Evolutionary conservation across 2,329 filamentous ascomycete species (phyloP), one percentile per base, ranked within the genome.

Genomic region (Alternaria sp.): DNA sequence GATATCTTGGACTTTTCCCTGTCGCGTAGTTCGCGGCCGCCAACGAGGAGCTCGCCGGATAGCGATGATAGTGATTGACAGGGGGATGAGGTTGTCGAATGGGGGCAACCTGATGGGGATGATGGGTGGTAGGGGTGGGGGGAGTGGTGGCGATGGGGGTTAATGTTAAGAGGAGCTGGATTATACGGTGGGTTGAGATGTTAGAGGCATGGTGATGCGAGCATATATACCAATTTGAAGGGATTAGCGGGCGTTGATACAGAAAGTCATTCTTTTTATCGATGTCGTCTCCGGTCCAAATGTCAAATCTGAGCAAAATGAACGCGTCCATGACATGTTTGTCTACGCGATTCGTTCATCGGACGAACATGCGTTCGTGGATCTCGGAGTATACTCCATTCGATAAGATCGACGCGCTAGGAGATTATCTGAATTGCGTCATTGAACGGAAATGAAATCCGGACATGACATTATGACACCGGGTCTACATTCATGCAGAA

Each of bases 1-100:
- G 82, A 84, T 30, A 77, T 84, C 6, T 71, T 85, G 49, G 82
- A 85, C 55, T 84, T 83, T 55, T 79, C 80, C 7, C 69, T 84
- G 71, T 76, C 64, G 71, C 76, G 45, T 68, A 71, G 55, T 73
- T 64, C 60, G 12, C 60, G 77, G 58, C 79, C 81, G 58, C 82
- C 82, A 5, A 78, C 78, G 20, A 73, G 77, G 26, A 78, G 80
- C 18, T 51, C 63, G 11, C 64, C 73, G 0, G 69, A 67, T 20
- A 78, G 76, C 21, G 78, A 79, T 46, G 78, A 79, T 58, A 75
- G 71, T 12, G 75, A 77, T 65, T 75, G 64, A 71, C 63, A 66
- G 63, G 55, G 8, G 26, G 41, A 21, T 18, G 63, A 25, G 23
- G 55, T 9, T 11, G n/a, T 30, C 41, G 51, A 47, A 12, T 65